Evolutionary conservation across 2,329 filamentous ascomycete species (phyloP), one percentile per base, ranked within the genome.

Genomic region (Westerdykella aurantiaca): DNA sequence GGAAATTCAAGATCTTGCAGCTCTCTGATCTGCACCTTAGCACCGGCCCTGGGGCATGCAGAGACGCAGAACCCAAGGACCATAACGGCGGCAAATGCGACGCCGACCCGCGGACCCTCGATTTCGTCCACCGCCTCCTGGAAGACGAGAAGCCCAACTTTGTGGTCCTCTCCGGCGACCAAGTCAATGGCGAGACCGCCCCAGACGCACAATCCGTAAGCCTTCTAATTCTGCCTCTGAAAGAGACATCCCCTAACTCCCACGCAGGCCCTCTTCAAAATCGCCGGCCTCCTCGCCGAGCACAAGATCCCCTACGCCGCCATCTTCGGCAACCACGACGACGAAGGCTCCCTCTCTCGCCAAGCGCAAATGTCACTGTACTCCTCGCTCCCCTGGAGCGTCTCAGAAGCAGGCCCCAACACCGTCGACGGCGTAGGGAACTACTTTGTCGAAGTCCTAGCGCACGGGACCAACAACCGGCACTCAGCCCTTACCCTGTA

Each of bases 311-410:
- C 93, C 0, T 97, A 94, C 60, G 87, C 89, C 13, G 83, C 85
- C 48, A 97, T 98, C 47, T 96, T 97, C 60, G 93, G 93, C 44
- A 98, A 98, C 65, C 93, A 98, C 67, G 93, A 98, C 61, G 91
- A 97, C 58, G 91, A 97, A 72, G 83, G 84, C 29, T 81, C 86
- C 37, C 77, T 96, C 52, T 80, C 83, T 13, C 85, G 93, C 44
- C 73, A 78, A 4, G 79, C 80, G 2, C 84, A 93, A 60, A 97
- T 98, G 90, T 75, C 81, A 3, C 75, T 98, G 12, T 82, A 95
- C 56, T 83, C 95, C 64, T 82, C 83, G 1, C 76, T 98, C 0
- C 93, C 93, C 0, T 96, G 88, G 67, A 96, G 89, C 1, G 76
- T 98, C 16, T 89, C 89, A n/a, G 74, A 79, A 48, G 80, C 89